These are phyloP conservation scores for Tuber aestivum DNA, from an alignment of 495 filamentous ascomycete genomes.

Conservation along the genomic window DNA sequence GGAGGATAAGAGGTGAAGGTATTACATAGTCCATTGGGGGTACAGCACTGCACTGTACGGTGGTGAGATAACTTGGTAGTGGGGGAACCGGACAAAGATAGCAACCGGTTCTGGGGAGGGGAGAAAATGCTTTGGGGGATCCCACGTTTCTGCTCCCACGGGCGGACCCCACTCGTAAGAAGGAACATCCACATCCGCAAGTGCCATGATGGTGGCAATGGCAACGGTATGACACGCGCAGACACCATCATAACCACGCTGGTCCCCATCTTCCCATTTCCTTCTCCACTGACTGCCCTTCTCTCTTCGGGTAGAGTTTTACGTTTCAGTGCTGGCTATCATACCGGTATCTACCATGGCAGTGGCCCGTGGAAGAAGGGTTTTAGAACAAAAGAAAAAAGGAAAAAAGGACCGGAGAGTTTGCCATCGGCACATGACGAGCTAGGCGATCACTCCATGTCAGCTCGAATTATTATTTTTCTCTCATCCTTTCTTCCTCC, in stretches of 20 bases:
- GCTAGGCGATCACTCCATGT: not conserved
- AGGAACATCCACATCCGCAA: not conserved
- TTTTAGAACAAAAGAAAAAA: not conserved
- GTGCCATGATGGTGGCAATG: not conserved
- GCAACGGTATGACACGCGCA: not conserved
- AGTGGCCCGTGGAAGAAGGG: not conserved
- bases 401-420: not conserved
- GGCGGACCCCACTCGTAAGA: not conserved
- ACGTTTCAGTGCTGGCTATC: not conserved
- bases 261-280: not conserved
- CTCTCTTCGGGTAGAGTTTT: not conserved
- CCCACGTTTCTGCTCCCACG: not conserved
- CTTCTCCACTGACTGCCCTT: not conserved
- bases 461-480: not conserved
- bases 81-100: not conserved
- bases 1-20: not conserved
- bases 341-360: not conserved
- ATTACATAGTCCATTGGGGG: not conserved
- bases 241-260: not conserved
- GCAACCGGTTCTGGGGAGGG: not conserved
- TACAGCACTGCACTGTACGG: not conserved
- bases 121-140: not conserved
- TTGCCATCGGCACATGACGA: not conserved
- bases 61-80: not conserved
- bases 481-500: not conserved